Evolutionary conservation across 805 yeast species (phyloP), one percentile per base, ranked within the genome.

Genomic region (Ascoidea asiatica): DNA sequence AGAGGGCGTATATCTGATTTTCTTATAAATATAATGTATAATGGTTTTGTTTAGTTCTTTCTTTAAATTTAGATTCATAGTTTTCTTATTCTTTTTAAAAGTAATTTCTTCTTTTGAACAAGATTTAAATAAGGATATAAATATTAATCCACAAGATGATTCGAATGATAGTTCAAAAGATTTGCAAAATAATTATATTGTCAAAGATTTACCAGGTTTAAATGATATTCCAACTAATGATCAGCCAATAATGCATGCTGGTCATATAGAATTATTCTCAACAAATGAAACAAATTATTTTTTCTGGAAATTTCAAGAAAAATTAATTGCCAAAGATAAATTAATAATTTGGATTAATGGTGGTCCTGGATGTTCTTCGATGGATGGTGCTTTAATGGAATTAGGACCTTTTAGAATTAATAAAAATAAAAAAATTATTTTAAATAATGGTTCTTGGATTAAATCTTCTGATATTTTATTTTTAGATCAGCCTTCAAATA

Each of bases 361-460:
- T 37, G 98, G 98, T 0, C 98, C 98, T 0, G 98, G 98, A 0
- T 92, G 98, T 60, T 88, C 96, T 1, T 88, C 97, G 0, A 78
- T 90, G 92, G 98, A 92, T 62, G 98, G 98, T 15, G 95, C 95
- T 0, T 58, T 92, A 50, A 75, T 89, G 76, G 98, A 92, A 60
- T 64, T 79, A 3, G 98, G 98, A 0, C 97, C 98, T 0, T 73
- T 87, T 39, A 68, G 95, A 44, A 71, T 87, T 18, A 63, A 66
- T 51, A 52, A 57, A 0, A 56, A 71, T 6, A 69, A 65, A 3
- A 58, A 68, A 43, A 70, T 86, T 6, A 60, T 57, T 13, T 60
- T 66, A 44, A 86, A 86, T 60, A 56, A 66, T 1, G 96, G 95
- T 0, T 73, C 92, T 2, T 92, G 98, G 97, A 77, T 79, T 58